Base-by-base conservation (phyloP, 1,284 basidiomycete species). In the Cryptococcus sp. region DNA sequence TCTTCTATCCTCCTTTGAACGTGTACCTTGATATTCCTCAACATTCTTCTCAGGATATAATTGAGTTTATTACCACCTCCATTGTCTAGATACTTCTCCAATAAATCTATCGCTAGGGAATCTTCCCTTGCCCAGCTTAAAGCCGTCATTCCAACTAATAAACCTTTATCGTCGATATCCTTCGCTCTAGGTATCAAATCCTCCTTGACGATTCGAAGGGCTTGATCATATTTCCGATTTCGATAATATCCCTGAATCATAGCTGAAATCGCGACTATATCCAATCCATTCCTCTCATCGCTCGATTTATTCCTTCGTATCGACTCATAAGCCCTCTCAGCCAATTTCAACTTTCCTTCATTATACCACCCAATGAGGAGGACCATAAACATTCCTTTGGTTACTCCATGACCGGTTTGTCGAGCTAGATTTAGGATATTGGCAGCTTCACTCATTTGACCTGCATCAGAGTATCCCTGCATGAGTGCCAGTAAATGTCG, bases 401-500 rank as follows among this genome's bases (percentile, higher is more conserved):
- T 66, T 53, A 46, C 69, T 58, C 34, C 15, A 30, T 45, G 15
- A 4, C 43, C 35, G 14, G 31, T 15, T 36, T 46, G 38, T 32
- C 13, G n/a, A 67, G 71, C 72, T 4, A 71, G 49, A 1, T 50
- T 4, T 4, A 71, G 49, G 11, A 72, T 55, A 31, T 66, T 61
- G 46, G 65, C 62, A 5, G 71, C 72, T 45, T 70, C 58, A 14
- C 48, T 31, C 59, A 74, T 61, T 23, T 67, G 61, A 1, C 72
- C 72, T 4, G 63, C 58, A 8, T 63, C 55, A 10, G 63, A 62
- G 48, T 73, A 74, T 10, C 68, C 72, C 23, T 60, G 49, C 52
- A 76, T 61, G 3, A 76, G 58, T 4, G 68, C 63, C 5, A 64
- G 48, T 47, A 72, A 59, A 57, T 76, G 70, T 7, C 50, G 45